Base-by-base conservation (phyloP, 164 flowering plant species). In the Nymphaea thermarum region DNA sequence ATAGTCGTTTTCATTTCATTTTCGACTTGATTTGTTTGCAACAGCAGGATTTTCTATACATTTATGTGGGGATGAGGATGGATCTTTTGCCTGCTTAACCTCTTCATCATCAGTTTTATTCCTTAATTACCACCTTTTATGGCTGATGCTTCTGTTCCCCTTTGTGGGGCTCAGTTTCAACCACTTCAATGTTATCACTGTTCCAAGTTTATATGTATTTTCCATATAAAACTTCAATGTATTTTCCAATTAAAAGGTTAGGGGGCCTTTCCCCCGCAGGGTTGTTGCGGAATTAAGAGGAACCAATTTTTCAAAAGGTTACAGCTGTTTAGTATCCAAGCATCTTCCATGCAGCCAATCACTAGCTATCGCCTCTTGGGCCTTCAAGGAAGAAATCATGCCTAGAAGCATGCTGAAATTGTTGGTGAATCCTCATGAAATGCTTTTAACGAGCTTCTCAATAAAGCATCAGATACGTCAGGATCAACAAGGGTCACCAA, bases 351-450 rank as follows among this genome's bases (percentile, higher is more conserved):
- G 62, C 82, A 55, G 76, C 68, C 67, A 62, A 51, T 42, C 81
- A 83, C 62, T 81, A 79, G 73, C 67, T 67, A 53, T 74, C 78
- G 73, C 77, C 82, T 42, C 93, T 88, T 73, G 97, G 91, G 80
- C 89, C 98, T 78, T 92, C 98, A 71, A 92, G 82, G 71, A 84
- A 53, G 77, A 90, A 83, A 77, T 90, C 90, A 66, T 92, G 90
- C 77, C 88, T 90, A 65, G 84, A 71, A 73, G 96, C 92, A 68
- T 90, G 78, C 71, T 84, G 85, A 75, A 25, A 81, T 72, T 44
- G 83, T 80, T 42, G 96, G 82, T 71, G 89, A 78, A 70, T 73
- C 72, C 43, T 78, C 73, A 67, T 86, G 79, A 66, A 86, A 43
- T 42, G 85, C 80, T 75, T 92, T 92, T 63, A 90, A 66, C 59